phyloP scores from a whole-genome alignment of 495 filamentous ascomycete genomes.

The Sabuloglossum arenarium region DNA sequence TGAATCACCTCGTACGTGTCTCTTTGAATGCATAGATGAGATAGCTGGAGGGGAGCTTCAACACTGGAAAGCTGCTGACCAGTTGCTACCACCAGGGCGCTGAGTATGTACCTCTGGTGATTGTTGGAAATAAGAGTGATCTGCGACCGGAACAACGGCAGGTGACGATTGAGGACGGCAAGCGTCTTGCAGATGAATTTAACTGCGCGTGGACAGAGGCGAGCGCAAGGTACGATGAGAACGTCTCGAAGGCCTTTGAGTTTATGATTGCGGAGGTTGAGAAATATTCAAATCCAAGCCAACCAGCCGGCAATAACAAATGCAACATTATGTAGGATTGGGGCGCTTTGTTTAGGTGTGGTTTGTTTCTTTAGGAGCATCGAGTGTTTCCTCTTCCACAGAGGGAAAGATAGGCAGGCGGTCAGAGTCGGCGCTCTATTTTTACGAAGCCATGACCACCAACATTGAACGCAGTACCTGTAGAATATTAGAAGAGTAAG shows the following conservation, averaged over 20 bases:
- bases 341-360: background rate
- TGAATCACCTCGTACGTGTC: conserved; percentile 70
- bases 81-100: conserved; percentile 39
- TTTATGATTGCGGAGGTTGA: conserved; percentile 89
- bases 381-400: too few relatives aligned
- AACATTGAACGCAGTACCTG: background rate
- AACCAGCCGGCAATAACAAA: conserved; percentile 57
- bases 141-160: conserved; percentile 83
- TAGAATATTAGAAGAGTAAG: background rate
- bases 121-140: conserved; percentile 95
- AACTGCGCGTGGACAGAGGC: conserved; percentile 90
- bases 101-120: conserved; percentile 75
- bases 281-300: conserved; percentile 76
- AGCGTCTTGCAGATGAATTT: conserved; percentile 60
- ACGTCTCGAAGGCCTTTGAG: conserved; percentile 84
- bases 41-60: background rate
- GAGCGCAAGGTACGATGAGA: conserved; percentile 80
- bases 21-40: background rate
- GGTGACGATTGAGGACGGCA: conserved; percentile 67
- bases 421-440: background rate
- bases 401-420: too few relatives aligned
- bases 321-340: conserved; percentile 58
- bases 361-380: background rate
- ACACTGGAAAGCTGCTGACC: background rate
- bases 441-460: background rate